These are phyloP conservation scores for Coccinonectria pachysandricola DNA, from an alignment of 2,329 filamentous ascomycete genomes.

Conservation along the genomic window DNA sequence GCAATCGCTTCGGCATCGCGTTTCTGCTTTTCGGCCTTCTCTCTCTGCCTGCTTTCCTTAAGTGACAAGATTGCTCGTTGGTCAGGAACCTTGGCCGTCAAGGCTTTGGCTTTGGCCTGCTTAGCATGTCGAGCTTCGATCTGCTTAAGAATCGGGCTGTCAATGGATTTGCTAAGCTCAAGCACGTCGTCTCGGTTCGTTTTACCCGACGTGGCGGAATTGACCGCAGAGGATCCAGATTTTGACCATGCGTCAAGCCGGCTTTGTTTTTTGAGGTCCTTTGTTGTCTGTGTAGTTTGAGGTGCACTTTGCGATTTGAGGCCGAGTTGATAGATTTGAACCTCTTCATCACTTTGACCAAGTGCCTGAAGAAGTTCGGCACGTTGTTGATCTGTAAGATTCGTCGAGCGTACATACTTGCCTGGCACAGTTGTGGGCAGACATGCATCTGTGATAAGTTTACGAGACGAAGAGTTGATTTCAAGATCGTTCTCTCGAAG, in stretches of 20 bases:
- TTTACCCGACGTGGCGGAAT: constrained; percentile 17
- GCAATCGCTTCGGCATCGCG: constrained; percentile 64
- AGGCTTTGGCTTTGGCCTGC: constrained; percentile 15
- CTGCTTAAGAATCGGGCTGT: constrained; percentile 37
- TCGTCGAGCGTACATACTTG: constrained; percentile 58
- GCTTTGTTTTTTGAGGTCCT: constrained; percentile 43
- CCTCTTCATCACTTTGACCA: constrained; percentile 46
- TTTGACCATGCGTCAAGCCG: constrained; percentile 54
- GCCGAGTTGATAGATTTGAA: constrained; percentile 36
- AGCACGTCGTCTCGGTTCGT: constrained; percentile 37
- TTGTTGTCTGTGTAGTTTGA: constrained; percentile 13
- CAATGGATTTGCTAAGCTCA: constrained; percentile 35
- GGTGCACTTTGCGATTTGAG: constrained; percentile 15
- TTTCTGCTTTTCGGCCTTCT: constrained; percentile 63
- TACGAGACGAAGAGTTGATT: constrained; percentile 49
- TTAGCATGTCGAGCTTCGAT: constrained; percentile 30
- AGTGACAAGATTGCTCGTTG: constrained; percentile 36
- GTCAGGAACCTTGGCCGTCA: constrained; percentile 24
- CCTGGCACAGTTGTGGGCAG: constrained; percentile 43
- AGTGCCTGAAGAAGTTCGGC: constrained; percentile 64
- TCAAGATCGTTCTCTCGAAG: constrained; percentile 69
- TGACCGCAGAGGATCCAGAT: constrained; percentile 26
- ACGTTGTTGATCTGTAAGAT: constrained; percentile 71
- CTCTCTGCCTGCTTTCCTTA: constrained; percentile 62
- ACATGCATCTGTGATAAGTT: constrained; percentile 57